Percentiles rank a stretch among this genome's conserved stretches.
Conservation (phyloP, 2,329 filamentous ascomycete species). For the Fragosphaeria purpurea region DNA sequence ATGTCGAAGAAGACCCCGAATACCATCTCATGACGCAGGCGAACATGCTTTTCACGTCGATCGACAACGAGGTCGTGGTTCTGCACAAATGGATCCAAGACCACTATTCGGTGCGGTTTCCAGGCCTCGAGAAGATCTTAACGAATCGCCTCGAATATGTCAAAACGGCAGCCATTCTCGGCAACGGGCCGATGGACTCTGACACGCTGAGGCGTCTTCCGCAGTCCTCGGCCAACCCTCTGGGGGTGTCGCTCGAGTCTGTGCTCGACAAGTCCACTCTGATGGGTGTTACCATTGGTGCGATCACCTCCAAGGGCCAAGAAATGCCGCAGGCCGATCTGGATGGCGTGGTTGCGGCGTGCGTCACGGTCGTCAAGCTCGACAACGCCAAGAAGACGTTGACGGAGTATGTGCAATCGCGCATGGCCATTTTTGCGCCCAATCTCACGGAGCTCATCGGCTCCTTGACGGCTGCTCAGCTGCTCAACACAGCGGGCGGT, state of each 20-base stretch:
- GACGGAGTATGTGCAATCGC: constrained; percentile 89
- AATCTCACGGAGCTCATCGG: constrained; percentile 88
- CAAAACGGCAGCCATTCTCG: constrained; percentile 85
- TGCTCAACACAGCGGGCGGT: constrained; percentile 91
- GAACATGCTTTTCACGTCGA: constrained; percentile 81
- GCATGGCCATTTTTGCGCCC: constrained; percentile 92
- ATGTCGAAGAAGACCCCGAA: constrained; percentile 84
- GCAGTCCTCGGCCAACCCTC: constrained; percentile 64
- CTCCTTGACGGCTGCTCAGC: constrained; percentile 83
- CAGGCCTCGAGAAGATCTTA: constrained; percentile 81
- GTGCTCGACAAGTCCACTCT: constrained; percentile 81
- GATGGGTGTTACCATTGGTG: constrained; percentile 94
- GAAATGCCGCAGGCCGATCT: constrained; percentile 69
- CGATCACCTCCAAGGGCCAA: constrained; percentile 75
- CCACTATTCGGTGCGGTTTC: constrained; percentile 88
- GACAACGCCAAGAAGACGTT: constrained; percentile 79
- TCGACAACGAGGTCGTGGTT: constrained; percentile 83
- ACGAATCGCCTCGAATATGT: constrained; percentile 91
- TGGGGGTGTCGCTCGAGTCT: constrained; percentile 64
- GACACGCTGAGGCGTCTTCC: constrained; percentile 73
- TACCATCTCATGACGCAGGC: constrained; percentile 82
- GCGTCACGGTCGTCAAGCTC: constrained; percentile 78
- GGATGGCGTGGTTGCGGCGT: constrained; percentile 62
- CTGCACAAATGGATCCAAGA: constrained; percentile 96
- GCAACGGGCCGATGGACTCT: constrained; percentile 78